Conservation (phyloP, 257 asterid genomes). For the Penstemon newberryi region DNA sequence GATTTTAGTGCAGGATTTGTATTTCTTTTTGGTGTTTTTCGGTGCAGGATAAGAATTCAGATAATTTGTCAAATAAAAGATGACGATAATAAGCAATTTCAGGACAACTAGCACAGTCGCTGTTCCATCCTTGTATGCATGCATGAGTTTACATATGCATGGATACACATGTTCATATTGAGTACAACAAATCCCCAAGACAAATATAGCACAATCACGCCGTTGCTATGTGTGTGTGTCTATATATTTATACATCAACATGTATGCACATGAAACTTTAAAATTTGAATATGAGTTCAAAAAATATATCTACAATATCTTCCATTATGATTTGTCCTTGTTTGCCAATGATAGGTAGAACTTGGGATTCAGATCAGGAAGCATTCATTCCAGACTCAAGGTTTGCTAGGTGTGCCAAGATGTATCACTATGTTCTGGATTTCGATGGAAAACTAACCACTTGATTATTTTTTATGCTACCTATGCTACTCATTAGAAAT, state of each 20-base stretch:
- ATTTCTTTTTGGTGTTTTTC: too few relatives aligned
- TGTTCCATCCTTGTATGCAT: neutral
- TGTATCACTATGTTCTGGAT: slow-evolving; percentile 2
- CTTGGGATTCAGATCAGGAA: neutral
- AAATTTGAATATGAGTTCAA: neutral
- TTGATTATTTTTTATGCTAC: neutral
- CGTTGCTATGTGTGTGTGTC: neutral
- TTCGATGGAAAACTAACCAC: neutral
- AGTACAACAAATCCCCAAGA: neutral
- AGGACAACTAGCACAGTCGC: neutral
- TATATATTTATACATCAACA: neutral
- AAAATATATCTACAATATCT: neutral
- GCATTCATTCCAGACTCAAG: neutral
- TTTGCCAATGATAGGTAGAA: neutral
- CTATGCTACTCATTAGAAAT: slow-evolving; percentile 5
- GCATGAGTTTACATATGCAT: too few relatives aligned
- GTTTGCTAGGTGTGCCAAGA: neutral
- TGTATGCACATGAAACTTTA: neutral
- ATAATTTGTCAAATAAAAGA: neutral
- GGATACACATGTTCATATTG: neutral
- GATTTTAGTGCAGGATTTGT: too few relatives aligned
- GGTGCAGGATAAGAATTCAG: neutral
- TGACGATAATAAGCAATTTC: neutral
- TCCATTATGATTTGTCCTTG: neutral
- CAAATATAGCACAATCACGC: neutral